These are phyloP conservation scores for Cicer yamashitae DNA, from an alignment of 306 rosid genomes.

Conservation along the genomic window DNA sequence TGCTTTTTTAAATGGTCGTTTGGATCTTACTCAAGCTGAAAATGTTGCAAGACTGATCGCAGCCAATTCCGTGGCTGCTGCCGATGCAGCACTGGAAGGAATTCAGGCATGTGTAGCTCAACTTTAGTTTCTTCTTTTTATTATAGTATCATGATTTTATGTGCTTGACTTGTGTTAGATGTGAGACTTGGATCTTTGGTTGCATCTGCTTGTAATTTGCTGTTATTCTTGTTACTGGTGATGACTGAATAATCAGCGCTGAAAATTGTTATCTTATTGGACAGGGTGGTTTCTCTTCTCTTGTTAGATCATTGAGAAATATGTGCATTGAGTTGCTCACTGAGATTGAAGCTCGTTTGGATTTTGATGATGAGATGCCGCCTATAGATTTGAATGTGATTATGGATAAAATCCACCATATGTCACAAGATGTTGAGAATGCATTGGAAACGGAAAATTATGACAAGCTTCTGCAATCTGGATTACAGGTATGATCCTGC, in stretches of 20 bases:
- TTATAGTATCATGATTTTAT: neutral
- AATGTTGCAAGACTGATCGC: constrained; percentile 70
- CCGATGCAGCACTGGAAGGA: constrained; percentile 90
- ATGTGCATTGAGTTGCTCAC: constrained; percentile 92
- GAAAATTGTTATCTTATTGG: constrained; percentile 41
- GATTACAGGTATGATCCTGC: constrained; percentile 71
- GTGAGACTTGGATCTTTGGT: constrained; percentile 23
- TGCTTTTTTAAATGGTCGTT: constrained; percentile 91
- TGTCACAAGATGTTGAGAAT: constrained; percentile 79
- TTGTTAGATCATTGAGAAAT: constrained; percentile 69
- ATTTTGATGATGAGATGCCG: constrained; percentile 96
- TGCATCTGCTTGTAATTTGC: neutral
- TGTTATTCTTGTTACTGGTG: constrained; percentile 28
- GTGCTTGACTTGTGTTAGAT: neutral
- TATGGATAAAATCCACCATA: constrained; percentile 61
- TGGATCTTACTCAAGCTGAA: constrained; percentile 95
- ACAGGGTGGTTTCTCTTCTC: constrained; percentile 92
- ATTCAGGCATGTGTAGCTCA: constrained; percentile 70
- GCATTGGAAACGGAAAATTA: constrained; percentile 91
- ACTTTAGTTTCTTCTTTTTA: constrained; percentile 7
- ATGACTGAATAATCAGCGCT: constrained; percentile 4
- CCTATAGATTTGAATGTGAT: constrained; percentile 67
- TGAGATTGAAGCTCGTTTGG: constrained; percentile 96
- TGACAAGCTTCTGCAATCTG: constrained; percentile 96
- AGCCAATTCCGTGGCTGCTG: constrained; percentile 88